These are phyloP conservation scores for Ophiocordyceps camponoti-floridani DNA, from an alignment of 2,329 filamentous ascomycete genomes.

Conservation along the genomic window DNA sequence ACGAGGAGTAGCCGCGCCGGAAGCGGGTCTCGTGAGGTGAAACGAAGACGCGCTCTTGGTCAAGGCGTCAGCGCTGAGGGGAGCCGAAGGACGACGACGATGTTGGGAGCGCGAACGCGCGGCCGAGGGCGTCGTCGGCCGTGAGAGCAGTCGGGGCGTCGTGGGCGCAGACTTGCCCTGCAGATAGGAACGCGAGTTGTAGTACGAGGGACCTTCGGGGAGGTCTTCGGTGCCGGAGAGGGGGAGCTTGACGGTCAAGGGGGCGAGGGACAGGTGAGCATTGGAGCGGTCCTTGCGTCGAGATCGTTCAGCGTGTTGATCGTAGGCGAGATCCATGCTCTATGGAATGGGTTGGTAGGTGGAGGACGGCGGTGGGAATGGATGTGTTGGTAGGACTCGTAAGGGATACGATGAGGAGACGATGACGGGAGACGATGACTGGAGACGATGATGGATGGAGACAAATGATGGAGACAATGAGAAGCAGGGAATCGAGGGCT, in stretches of 20 bases:
- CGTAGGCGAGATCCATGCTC: conserved; percentile 45
- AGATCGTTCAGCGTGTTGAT: conserved; percentile 37
- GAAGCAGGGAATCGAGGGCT: not conserved
- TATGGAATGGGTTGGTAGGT: too few species aligned
- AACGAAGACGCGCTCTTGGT: conserved; percentile 47
- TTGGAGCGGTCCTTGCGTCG: conserved; percentile 41
- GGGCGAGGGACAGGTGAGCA: conserved; percentile 43
- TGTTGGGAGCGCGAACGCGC: conserved; percentile 27
- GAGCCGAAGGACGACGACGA: conserved; percentile 22
- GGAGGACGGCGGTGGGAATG: too few species aligned
- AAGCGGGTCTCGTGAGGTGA: conserved; percentile 23
- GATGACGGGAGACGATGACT: too few species aligned
- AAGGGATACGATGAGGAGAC: too few species aligned
- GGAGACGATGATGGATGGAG: not conserved
- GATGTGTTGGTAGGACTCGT: too few species aligned
- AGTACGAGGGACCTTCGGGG: conserved; percentile 12
- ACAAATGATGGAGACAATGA: not conserved
- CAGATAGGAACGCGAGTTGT: conserved; percentile 30
- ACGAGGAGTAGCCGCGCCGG: conserved; percentile 17
- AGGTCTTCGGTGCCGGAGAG: conserved; percentile 33
- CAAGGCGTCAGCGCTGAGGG: conserved; percentile 18
- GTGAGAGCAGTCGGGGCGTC: conserved; percentile 44
- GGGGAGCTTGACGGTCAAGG: conserved; percentile 42
- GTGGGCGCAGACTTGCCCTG: conserved; percentile 45
- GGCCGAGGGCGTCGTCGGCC: conserved; percentile 31